Evolutionary conservation across 2,329 filamentous ascomycete species (phyloP).

Genomic region (Aschersonia sp.): DNA sequence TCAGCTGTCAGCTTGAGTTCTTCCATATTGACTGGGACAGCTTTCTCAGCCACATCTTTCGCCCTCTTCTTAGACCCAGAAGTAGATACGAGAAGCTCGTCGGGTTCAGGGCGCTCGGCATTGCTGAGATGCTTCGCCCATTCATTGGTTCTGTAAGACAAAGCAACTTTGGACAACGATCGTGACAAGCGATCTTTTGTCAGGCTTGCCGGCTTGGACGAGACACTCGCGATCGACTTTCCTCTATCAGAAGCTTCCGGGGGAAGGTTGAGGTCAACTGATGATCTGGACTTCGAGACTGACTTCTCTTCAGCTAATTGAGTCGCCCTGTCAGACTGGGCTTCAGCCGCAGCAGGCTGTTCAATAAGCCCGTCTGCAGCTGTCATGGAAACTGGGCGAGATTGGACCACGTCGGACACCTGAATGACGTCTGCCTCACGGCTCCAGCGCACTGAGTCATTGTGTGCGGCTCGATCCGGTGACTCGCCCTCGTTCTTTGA

Average conservation of each 20-base stretch:
- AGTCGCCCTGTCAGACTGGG: neutral
- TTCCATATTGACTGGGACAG: slow-evolving; percentile 47
- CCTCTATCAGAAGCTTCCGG: slow-evolving; percentile 15
- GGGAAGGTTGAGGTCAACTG: slow-evolving; percentile 2
- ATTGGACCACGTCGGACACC: too few relatives aligned
- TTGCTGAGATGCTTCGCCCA: slow-evolving; percentile 82
- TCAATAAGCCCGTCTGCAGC: neutral
- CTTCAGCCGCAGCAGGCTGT: neutral
- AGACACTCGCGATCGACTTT: slow-evolving; percentile 25
- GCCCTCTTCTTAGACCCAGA: slow-evolving; percentile 5
- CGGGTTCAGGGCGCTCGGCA: slow-evolving; percentile 57
- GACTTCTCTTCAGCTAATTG: neutral
- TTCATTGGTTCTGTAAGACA: slow-evolving; percentile 83
- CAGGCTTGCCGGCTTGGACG: slow-evolving; percentile 31
- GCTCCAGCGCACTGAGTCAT: neutral
- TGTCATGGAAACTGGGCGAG: neutral
- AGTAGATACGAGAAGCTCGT: slow-evolving; percentile 37
- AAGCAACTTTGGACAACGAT: slow-evolving; percentile 60
- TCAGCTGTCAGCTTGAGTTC: slow-evolving; percentile 50
- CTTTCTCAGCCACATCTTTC: slow-evolving; percentile 19
- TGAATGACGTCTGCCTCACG: neutral
- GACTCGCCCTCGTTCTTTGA: slow-evolving; percentile 7
- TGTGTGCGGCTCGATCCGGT: slow-evolving; percentile 4
- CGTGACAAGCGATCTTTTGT: slow-evolving; percentile 50
- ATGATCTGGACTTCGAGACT: neutral